Evolutionary conservation across 1,284 basidiomycete genomes (phyloP), one percentile per base, ranked within the genome.

Genomic region (Ceratobasidium sp.): DNA sequence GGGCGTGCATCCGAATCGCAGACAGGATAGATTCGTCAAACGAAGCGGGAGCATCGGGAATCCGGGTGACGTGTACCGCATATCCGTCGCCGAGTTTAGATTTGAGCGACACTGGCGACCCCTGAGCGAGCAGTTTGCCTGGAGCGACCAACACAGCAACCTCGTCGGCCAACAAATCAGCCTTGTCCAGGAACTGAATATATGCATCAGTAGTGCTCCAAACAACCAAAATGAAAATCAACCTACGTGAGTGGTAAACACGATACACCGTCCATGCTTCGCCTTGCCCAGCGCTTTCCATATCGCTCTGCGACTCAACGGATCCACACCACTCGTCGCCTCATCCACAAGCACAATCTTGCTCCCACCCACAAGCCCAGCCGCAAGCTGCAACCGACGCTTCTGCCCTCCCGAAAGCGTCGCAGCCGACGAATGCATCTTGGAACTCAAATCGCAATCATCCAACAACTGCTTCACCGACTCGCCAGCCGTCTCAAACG

Each of bases 321-420:
- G 92, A 78, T 93, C 92, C 5, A 94, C 88, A 3, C 92, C 92
- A 9, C 89, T 92, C 1, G 89, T 92, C 76, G 91, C 92, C 80
- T 88, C 82, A 74, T 83, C 92, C 6, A 93, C 89, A 26, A 93
- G 83, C 16, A 94, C 82, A 75, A 93, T 30, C 14, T 21, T 6
- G 26, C 87, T 88, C 14, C 90, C 90, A 3, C 91, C 92, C 12
- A 92, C 84, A 9, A 93, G 79, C 5, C 92, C 92, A 74, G 91
- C 88, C 0, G 92, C 92, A 26, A 93, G 82, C 77, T 93, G 91
- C 32, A 93, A 81, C 80, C 93, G 92, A 77, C 92, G 81, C 82
- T 93, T 93, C 82, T 94, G 92, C 8, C 92, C 92, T 1, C 92
- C 92, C 39, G 87, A 89, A 28, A 94, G 82, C 4, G 87, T 89